These are phyloP conservation scores for Barnettozyma californica DNA, from an alignment of 805 yeast species.

Conservation along the genomic window DNA sequence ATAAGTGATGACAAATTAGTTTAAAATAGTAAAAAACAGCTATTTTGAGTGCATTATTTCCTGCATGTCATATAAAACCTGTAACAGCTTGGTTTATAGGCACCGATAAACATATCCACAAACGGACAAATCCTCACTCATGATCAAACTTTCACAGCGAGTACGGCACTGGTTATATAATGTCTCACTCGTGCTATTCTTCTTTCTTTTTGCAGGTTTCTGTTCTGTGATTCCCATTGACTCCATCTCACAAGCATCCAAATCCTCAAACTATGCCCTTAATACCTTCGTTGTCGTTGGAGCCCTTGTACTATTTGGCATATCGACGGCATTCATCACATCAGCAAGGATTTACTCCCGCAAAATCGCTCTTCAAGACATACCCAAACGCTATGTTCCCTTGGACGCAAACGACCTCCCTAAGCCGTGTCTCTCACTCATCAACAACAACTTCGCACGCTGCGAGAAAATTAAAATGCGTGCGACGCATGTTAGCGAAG, in stretches of 20 bases:
- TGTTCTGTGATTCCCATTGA: constrained; percentile 75
- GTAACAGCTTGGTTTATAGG: neutral
- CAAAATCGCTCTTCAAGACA: constrained; percentile 59
- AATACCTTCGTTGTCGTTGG: constrained; percentile 77
- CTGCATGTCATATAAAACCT: too few relatives aligned
- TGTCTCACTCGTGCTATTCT: constrained; percentile 36
- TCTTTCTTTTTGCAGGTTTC: constrained; percentile 47
- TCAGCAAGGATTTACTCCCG: constrained; percentile 54
- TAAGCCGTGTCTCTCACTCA: constrained; percentile 33
- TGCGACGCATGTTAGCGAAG: constrained; percentile 37
- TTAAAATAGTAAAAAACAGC: too few relatives aligned
- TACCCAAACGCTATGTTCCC: constrained; percentile 77
- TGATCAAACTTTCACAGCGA: neutral
- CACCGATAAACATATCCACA: neutral
- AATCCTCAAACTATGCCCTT: constrained; percentile 59
- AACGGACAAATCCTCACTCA: neutral
- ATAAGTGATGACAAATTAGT: neutral
- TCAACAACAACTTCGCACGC: constrained; percentile 36
- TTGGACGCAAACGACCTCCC: constrained; percentile 56
- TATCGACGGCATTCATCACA: constrained; percentile 45
- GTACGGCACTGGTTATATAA: constrained; percentile 39
- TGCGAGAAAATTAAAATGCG: constrained; percentile 36
- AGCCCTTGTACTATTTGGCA: constrained; percentile 57
- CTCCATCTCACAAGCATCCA: constrained; percentile 56
- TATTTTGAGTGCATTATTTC: too few relatives aligned